Evolutionary conservation across 352 stramenopile genomes (phyloP).

Genomic region (Phytopythium ostracodes): DNA sequence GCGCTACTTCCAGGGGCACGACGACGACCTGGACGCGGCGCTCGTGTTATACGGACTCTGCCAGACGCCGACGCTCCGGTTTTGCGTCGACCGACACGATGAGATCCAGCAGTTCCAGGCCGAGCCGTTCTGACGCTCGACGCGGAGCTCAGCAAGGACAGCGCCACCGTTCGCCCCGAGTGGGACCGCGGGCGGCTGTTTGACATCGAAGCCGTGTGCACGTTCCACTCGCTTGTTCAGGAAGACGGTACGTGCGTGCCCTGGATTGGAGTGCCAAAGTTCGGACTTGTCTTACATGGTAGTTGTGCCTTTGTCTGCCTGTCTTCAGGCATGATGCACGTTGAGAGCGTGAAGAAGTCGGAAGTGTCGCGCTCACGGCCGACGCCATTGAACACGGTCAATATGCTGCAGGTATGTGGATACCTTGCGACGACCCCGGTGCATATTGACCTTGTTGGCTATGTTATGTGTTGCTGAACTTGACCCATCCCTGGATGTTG

Average conservation of each 20-base stretch:
- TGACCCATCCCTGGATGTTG: no score
- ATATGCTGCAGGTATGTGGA: slow-evolving; percentile 35
- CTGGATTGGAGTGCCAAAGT: no score
- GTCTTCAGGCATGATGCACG: not conserved
- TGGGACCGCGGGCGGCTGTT: slow-evolving; percentile 36
- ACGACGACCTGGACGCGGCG: slow-evolving; percentile 81
- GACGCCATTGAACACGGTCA: slow-evolving; percentile 65
- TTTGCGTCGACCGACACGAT: slow-evolving; percentile 85
- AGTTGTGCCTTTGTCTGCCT: no score
- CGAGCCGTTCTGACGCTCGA: slow-evolving; percentile 51
- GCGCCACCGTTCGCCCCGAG: slow-evolving; percentile 23
- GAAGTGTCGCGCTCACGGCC: slow-evolving; percentile 24
- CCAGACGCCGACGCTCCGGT: slow-evolving; percentile 86
- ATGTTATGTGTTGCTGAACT: no score
- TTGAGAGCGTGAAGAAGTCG: slow-evolving; percentile 24
- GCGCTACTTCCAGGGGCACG: slow-evolving; percentile 87
- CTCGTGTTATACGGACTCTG: slow-evolving; percentile 87
- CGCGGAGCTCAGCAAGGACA: slow-evolving; percentile 34
- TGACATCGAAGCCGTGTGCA: slow-evolving; percentile 29
- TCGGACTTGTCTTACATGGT: no score
- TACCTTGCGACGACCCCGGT: no score
- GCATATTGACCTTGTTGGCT: no score
- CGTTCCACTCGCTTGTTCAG: slow-evolving; percentile 34
- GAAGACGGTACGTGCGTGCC: slow-evolving; percentile 31
- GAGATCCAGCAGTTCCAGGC: slow-evolving; percentile 89